A percentile compares a stretch with the other conserved stretches of the same genome.
Conservation (phyloP, 2,329 filamentous ascomycete genomes). For the Cercospora sp. region DNA sequence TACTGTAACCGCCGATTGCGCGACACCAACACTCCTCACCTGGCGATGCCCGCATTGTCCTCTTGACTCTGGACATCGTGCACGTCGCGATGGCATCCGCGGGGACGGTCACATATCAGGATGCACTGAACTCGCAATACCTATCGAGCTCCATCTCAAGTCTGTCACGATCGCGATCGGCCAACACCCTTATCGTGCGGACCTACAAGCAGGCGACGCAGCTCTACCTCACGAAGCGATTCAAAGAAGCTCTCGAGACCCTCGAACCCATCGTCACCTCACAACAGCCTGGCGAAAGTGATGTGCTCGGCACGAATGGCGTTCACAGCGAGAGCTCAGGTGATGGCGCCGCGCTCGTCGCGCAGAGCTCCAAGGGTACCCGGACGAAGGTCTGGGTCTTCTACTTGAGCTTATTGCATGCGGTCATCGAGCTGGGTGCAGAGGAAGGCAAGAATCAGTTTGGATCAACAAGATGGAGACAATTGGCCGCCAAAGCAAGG, state of each 20-base stretch:
- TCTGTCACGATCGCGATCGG: constrained; percentile 65
- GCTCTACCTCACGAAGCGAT: constrained; percentile 87
- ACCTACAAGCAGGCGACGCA: constrained; percentile 92
- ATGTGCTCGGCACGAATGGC: constrained; percentile 31
- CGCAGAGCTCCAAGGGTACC: constrained; percentile 75
- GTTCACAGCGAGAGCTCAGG: constrained; percentile 11
- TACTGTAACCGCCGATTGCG: not conserved
- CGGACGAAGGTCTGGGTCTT: constrained; percentile 96
- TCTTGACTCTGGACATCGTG: constrained; percentile 1
- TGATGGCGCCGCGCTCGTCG: constrained; percentile 63
- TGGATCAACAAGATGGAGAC: constrained; percentile 80
- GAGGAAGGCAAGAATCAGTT: constrained; percentile 89
- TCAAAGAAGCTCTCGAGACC: constrained; percentile 84
- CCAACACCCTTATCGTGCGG: constrained; percentile 76
- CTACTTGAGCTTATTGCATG: constrained; percentile 90
- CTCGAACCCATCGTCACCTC: constrained; percentile 78
- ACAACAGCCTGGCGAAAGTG: constrained; percentile 31
- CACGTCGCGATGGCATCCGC: constrained; percentile 34
- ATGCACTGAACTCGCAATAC: constrained; percentile 56
- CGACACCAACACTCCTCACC: constrained; percentile 8
- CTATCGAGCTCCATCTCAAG: constrained; percentile 70
- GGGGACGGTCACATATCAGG: constrained; percentile 50
- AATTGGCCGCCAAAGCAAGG: constrained; percentile 77
- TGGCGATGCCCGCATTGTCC: constrained; percentile 1
- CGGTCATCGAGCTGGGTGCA: constrained; percentile 81